Base-by-base conservation (phyloP, 805 yeast genomes). In the Jamesozyma rosinii region DNA sequence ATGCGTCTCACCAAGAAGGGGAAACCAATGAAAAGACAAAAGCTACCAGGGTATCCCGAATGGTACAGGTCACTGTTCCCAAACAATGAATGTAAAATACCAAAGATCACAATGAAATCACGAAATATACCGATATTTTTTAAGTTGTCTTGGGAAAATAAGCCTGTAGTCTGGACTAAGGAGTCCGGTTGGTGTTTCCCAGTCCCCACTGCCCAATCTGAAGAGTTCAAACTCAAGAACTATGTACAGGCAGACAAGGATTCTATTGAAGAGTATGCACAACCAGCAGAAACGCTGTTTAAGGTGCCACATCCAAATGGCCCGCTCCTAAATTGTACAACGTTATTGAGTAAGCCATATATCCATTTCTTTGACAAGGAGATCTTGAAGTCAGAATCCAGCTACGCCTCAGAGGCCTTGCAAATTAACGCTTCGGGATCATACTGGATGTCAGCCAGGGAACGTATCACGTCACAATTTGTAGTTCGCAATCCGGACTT, bases 381-480 rank as follows among this genome's bases (percentile, higher is more conserved):
- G 0, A 63, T 77, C 0, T 61, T 92, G 42, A 73, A 81, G 1
- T 86, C 97, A 0, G 79, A 79, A 46, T 81, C 76, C 43, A 74
- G 75, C 13, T 67, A 77, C 44, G 97, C 97, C 0, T 72, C 73
- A 44, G 82, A 83, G 44, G 95, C 95, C 2, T 66, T 92, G 37
- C 68, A 75, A n/a, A 71, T 85, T 54, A 86, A 86, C 47, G 78
- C 87, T 0, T 69, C 80, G 11, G 86, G 92, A 31, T 79, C 95
- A 8, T 92, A 92, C 62, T 92, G 99, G 99, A 77, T 83, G 54
- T 83, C 95, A 13, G 78, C 90, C 11, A 71, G 99, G 47, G 88
- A 81, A 50, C 72, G 99, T 44, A 87, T 92, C 27, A 72, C 67
- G 65, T 75, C 75, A 17, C 99, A 92, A 56, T 84, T 89, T 72